Conservation (phyloP, 305 asterid genomes). For the Rubia occidens region DNA sequence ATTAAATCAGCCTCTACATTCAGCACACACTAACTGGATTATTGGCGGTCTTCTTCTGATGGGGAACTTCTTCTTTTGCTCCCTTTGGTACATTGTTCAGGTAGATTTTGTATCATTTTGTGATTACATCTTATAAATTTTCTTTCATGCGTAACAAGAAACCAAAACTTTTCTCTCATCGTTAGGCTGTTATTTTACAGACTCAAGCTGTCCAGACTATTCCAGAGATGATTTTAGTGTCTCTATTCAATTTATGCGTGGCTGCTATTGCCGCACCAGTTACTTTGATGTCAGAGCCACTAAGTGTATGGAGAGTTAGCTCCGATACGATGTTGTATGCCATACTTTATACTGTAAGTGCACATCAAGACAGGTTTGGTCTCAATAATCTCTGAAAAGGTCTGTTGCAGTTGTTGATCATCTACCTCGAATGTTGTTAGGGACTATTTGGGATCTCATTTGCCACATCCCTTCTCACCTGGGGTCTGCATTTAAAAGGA, state of each 20-base stretch:
- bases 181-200: constrained; percentile 20
- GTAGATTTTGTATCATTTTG: constrained; percentile 16
- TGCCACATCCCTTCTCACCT: constrained; percentile 24
- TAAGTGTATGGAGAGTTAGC: constrained; percentile 44
- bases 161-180: not conserved
- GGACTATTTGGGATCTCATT: constrained; percentile 23
- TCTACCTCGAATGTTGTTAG: not conserved
- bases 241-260: constrained; percentile 62
- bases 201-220: constrained; percentile 60
- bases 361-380: not conserved
- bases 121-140: not conserved
- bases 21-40: constrained; percentile 56
- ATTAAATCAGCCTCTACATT: constrained; percentile 20
- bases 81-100: constrained; percentile 82
- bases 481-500: constrained; percentile 30
- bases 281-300: constrained; percentile 37
- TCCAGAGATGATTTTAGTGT: constrained; percentile 62
- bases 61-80: constrained; percentile 49
- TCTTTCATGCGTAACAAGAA: not conserved
- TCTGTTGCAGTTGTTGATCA: not conserved
- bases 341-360: constrained; percentile 54
- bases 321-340: constrained; percentile 45
- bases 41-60: constrained; percentile 60
- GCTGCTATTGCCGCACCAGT: constrained; percentile 53
- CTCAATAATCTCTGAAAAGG: constrained; percentile 16